Conservation (phyloP, 2,329 filamentous ascomycete genomes). For the Aspergillus quadrilineatus region DNA sequence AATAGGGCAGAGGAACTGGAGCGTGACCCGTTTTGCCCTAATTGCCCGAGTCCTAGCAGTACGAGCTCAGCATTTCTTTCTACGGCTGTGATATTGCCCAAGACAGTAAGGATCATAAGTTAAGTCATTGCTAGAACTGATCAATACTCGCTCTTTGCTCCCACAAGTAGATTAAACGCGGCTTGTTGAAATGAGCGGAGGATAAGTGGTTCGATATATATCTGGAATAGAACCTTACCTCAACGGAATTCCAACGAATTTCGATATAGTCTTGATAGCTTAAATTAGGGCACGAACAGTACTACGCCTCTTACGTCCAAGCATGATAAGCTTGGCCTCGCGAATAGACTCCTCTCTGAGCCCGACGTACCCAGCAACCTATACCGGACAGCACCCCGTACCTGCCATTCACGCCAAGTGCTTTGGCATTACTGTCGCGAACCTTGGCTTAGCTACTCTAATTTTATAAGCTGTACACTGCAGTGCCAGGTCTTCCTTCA, state of each 20-base stretch:
- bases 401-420: conserved; percentile 26
- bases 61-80: too few relatives aligned
- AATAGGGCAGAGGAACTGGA: too few relatives aligned
- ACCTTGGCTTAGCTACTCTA: conserved; percentile 17
- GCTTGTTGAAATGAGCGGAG: too few relatives aligned
- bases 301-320: conserved; percentile 13
- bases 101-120: too few relatives aligned
- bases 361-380: conserved; percentile 22
- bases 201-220: too few relatives aligned
- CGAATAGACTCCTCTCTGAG: conserved; percentile 28
- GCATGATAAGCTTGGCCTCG: conserved; percentile 30
- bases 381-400: background rate
- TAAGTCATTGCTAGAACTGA: too few relatives aligned
- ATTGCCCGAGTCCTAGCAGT: too few relatives aligned
- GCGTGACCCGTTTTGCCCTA: too few relatives aligned
- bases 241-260: conserved; percentile 22
- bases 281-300: background rate
- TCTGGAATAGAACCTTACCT: conserved; percentile 10
- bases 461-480: conserved; percentile 22
- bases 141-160: too few relatives aligned
- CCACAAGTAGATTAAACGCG: too few relatives aligned
- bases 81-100: too few relatives aligned
- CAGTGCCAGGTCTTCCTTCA: conserved; percentile 29
- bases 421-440: conserved; percentile 24
- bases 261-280: conserved; percentile 13